Conservation (phyloP, 257 asterid species). For the Nicotiana noctiflora region DNA sequence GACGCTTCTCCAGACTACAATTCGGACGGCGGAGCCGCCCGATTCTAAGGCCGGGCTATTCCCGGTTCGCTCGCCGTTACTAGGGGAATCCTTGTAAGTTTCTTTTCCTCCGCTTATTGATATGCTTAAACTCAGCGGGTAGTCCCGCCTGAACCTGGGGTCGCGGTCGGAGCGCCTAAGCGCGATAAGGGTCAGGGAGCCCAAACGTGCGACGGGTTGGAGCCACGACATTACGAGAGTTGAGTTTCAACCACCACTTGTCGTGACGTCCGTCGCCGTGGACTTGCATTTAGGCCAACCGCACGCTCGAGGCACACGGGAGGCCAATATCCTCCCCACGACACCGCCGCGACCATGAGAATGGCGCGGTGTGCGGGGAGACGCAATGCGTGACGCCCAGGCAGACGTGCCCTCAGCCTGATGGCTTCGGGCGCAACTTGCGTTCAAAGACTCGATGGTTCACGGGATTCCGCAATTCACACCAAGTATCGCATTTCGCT, state of each 20-base stretch:
- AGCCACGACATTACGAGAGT: no score
- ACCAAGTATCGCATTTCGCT: slow-evolving; percentile 60
- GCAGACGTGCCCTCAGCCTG: slow-evolving; percentile 22
- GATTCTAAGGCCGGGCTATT: neutral
- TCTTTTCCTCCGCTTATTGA: slow-evolving; percentile 2
- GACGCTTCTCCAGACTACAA: neutral
- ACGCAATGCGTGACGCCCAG: slow-evolving; percentile 14
- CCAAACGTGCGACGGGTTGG: no score
- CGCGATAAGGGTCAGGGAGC: no score
- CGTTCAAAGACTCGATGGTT: slow-evolving; percentile 69
- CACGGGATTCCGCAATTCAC: slow-evolving; percentile 70
- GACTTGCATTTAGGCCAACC: no score
- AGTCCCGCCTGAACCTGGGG: neutral
- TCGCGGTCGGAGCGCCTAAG: no score
- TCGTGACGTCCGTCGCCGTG: no score
- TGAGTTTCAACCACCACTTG: no score
- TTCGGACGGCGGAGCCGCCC: neutral
- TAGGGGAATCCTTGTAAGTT: slow-evolving; percentile 28
- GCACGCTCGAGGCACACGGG: no score
- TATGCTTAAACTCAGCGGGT: neutral
- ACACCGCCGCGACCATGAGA: no score
- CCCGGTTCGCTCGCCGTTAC: slow-evolving; percentile 40
- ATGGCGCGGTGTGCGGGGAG: no score
- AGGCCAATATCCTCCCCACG: no score
- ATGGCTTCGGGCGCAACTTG: slow-evolving; percentile 54